phyloP scores from a whole-genome alignment of 2,329 filamentous ascomycete species.

The Pestalotiopsis fici region DNA sequence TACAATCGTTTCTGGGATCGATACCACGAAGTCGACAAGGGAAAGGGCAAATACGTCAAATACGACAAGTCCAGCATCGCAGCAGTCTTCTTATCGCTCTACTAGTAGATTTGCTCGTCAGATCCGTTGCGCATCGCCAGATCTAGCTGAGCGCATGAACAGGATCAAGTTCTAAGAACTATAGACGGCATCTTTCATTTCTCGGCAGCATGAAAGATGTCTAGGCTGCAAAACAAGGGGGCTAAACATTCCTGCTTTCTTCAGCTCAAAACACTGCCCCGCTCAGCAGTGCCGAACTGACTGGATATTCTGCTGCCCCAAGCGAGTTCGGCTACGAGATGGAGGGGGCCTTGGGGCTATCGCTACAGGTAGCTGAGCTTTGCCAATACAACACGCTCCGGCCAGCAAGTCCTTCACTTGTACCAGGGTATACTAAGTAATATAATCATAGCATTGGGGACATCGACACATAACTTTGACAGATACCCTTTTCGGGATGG shows the following conservation, averaged over 20 bases:
- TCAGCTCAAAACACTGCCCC: too few relatives aligned
- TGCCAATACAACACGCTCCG: not conserved
- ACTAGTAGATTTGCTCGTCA: constrained; percentile 24
- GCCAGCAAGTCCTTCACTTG: not conserved
- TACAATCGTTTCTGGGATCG: constrained; percentile 96
- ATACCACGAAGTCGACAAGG: constrained; percentile 97
- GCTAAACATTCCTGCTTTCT: too few relatives aligned
- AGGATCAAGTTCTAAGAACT: too few relatives aligned
- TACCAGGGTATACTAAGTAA: not conserved
- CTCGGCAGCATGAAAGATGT: too few relatives aligned
- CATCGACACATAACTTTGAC: not conserved
- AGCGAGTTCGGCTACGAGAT: too few relatives aligned
- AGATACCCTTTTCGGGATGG: constrained; percentile 4
- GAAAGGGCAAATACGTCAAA: constrained; percentile 96
- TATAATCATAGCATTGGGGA: not conserved
- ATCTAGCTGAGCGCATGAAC: too few relatives aligned
- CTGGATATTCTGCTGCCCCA: too few relatives aligned
- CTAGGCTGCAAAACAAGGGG: too few relatives aligned
- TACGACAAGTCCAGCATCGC: constrained; percentile 87
- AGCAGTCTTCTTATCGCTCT: constrained; percentile 59
- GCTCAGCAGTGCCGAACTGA: too few relatives aligned
- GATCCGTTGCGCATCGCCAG: not conserved
- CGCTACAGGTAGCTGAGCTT: not conserved
- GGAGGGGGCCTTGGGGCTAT: too few relatives aligned
- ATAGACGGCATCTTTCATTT: too few relatives aligned